Base-by-base conservation (phyloP, 2,329 filamentous ascomycete genomes). In the Ceratocystis harringtonii region DNA sequence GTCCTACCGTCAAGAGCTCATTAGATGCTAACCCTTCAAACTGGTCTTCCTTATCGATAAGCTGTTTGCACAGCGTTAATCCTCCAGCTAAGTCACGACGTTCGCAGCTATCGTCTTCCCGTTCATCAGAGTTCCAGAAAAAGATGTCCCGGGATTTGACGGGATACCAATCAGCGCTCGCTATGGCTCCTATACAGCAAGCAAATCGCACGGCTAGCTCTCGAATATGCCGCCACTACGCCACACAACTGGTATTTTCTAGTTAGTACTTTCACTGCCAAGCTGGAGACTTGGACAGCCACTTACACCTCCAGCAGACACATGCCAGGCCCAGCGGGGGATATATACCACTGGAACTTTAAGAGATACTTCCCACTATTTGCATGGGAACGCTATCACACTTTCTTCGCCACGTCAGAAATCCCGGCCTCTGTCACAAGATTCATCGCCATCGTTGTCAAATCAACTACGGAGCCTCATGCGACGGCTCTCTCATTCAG, bases 401-500 rank as follows among this genome's bases (percentile, higher is more conserved):
- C 17, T 25, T 22, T 15, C 5, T 17, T 17, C 28, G 15, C n/a
- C 52, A n/a, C 19, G 10, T 10, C 52, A 17, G 28, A 25, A 7
- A 57, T 57, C 45, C 41, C 28, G 25, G 17, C 10, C 61, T 19
- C 5, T 50, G 7, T 50, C 61, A 45, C 44, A 63, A n/a, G 17
- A 28, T 32, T 57, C 25, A 10, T 30, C 61, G 44, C 44, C 63
- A 28, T 10, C 66, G 67, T 71, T 71, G 72, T 80, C 43, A 32
- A 79, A 80, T 67, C 76, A 80, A 63, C 74, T 83, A 25, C 81
- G 80, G 65, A 74, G 75, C 61, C 75, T 81, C 25, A 80, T 84
- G 78, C 80, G 81, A 66, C 77, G 79, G 15, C 74, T 84, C 12
- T 75, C 79, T 2, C 78, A 82, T 70, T 79, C 80, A 0, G 80